A percentile compares a stretch with the other conserved stretches of the same genome.
Evolutionary conservation across 164 flowering plant genomes (phyloP).

Genomic region (Akebia trifoliata): DNA sequence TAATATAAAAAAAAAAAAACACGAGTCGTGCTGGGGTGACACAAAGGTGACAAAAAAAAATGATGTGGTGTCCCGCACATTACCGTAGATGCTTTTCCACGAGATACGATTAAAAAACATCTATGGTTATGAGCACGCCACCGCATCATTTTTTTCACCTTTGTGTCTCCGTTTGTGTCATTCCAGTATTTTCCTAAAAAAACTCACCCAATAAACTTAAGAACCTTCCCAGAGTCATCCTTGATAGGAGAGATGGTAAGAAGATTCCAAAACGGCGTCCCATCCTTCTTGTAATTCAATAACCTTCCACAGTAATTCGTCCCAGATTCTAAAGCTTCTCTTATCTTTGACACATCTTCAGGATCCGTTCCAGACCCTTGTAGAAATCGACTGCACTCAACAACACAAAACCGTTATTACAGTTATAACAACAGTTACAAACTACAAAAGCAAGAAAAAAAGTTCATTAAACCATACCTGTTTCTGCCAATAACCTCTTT

Average conservation of each 20-base stretch:
- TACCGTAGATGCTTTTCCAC: too few relatives aligned
- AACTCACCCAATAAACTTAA: constrained; percentile 92
- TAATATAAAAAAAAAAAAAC: neutral
- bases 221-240: constrained; percentile 74
- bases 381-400: constrained; percentile 67
- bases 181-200: too few relatives aligned
- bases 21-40: too few relatives aligned
- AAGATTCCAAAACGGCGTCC: constrained; percentile 93
- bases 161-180: too few relatives aligned
- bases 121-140: too few relatives aligned
- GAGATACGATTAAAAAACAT: too few relatives aligned
- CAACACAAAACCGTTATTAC: constrained; percentile 11
- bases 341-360: constrained; percentile 66
- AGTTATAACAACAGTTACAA: constrained; percentile 7
- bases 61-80: too few relatives aligned
- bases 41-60: too few relatives aligned
- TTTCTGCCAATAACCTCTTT: constrained; percentile 92
- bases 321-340: constrained; percentile 62
- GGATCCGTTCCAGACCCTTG: constrained; percentile 89
- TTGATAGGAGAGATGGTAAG: constrained; percentile 96
- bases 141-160: too few relatives aligned
- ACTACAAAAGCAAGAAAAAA: neutral
- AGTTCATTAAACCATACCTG: constrained; percentile 38
- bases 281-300: constrained; percentile 95
- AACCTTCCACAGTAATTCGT: constrained; percentile 75